Base-by-base conservation (phyloP, 768 basidiomycete species). In the Suillus paluster region DNA sequence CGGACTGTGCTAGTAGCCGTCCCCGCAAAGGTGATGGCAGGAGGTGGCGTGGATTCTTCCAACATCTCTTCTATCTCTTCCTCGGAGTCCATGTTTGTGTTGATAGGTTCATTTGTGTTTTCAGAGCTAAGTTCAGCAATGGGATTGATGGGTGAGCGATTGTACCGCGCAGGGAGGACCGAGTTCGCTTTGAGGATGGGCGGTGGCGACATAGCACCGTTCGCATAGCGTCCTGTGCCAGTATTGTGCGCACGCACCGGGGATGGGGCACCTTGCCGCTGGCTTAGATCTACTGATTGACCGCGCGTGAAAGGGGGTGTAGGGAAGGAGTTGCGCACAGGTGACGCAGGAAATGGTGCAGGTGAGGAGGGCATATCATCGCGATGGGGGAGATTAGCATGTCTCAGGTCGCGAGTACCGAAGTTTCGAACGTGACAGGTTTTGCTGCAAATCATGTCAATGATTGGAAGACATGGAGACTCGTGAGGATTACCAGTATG, bases 381-480 rank as follows among this genome's bases (percentile, higher is more conserved):
- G 65, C 77, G 74, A 63, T 84, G 72, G 27, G 89, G 86, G 11
- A 90, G 84, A 70, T 91, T 90, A 59, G 87, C 88, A 58, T 87
- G 85, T 56, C 90, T 84, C 36, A 92, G 81, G 68, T 91, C 86
- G 58, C 83, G 82, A 10, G 89, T 92, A 23, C 91, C 93, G 67
- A 94, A 95, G 65, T 80, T 84, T 80, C 87, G 90, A 57, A 86
- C 71, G 71, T 96, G 92, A 68, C 94, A 96, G 52, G 81, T 78
- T 81, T 94, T 95, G 78, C 94, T 95, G 73, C 21, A 48, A 63
- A 45, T 27, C 25, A n/a, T 10, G 58, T 61, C 8, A 57, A 52
- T 36, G 34, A 44, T 48, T 33, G 50, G 30, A 30, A 54, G 34
- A 25, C 23, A 3, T 12, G 17, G 17, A 42, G 53, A 54, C 14